A percentile compares a stretch with the other conserved stretches of the same genome.
These are phyloP conservation scores for Reticulascus tulasneorum DNA, from an alignment of 2,329 filamentous ascomycete species.

Conservation along the genomic window DNA sequence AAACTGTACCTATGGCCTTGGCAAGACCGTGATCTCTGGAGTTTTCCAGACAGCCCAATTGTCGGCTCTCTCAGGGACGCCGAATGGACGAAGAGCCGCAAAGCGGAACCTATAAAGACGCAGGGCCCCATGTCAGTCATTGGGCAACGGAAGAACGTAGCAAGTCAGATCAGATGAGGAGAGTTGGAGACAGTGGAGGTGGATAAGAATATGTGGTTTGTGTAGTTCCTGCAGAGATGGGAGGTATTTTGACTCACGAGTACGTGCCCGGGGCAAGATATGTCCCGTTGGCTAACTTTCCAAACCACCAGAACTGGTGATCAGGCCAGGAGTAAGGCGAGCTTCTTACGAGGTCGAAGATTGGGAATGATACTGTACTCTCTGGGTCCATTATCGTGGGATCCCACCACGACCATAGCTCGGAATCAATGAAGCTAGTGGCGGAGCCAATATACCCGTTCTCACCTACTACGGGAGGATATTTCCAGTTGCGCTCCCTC, in stretches of 20 bases:
- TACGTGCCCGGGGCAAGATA: conserved; percentile 35
- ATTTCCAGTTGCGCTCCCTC: conserved; percentile 22
- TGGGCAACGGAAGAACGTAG: too few relatives aligned
- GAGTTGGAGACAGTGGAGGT: too few relatives aligned
- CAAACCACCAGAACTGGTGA: conserved; percentile 36
- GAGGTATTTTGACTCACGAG: conserved; percentile 20
- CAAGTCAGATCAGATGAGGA: too few relatives aligned
- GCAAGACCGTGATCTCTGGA: conserved; percentile 10
- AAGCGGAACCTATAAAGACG: conserved; percentile 14
- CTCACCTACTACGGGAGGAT: conserved; percentile 27
- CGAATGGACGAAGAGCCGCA: conserved; percentile 22
- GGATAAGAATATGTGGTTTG: too few relatives aligned
- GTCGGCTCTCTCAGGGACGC: conserved; percentile 6
- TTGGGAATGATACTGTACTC: conserved; percentile 33
- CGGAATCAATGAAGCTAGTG: conserved; percentile 4
- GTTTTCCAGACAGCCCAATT: conserved; percentile 23
- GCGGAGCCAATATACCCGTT: conserved; percentile 21
- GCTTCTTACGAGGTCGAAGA: conserved; percentile 25
- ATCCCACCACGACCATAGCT: conserved; percentile 3
- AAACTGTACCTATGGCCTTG: too few relatives aligned
- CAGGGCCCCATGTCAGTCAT: conserved; percentile 1
- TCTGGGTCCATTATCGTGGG: conserved; percentile 21
- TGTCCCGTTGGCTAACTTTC: conserved; percentile 34
- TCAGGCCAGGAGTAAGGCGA: conserved; percentile 25
- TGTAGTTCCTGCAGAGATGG: not conserved